A percentile compares a stretch with the other conserved stretches of the same genome.
phyloP scores from a whole-genome alignment of 2,329 filamentous ascomycete genomes.

The Lasiodiplodia gonubiensis region DNA sequence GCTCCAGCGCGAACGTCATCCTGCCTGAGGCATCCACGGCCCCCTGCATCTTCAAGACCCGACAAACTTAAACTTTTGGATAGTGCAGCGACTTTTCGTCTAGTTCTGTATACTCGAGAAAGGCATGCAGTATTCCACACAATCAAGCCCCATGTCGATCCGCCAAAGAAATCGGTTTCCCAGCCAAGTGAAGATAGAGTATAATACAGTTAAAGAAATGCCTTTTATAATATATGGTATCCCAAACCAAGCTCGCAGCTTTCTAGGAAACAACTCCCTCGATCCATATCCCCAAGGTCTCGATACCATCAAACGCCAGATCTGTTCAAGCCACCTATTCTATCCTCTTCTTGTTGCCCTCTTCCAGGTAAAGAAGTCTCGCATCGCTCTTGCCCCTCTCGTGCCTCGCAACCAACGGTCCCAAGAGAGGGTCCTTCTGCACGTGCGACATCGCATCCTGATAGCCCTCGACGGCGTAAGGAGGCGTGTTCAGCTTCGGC shows the following conservation, averaged over 20 bases:
- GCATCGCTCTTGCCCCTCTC: conserved; percentile 84
- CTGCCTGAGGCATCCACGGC: conserved; percentile 7
- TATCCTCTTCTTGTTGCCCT: conserved; percentile 93
- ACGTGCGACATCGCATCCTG: conserved; percentile 84
- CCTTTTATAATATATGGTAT: conserved; percentile 17
- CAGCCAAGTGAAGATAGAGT: not conserved
- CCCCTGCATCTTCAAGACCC: not conserved
- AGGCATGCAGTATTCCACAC: not conserved
- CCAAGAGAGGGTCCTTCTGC: conserved; percentile 80
- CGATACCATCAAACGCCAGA: conserved; percentile 18
- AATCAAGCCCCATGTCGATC: not conserved
- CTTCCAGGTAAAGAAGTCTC: conserved; percentile 83
- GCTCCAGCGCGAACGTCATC: conserved; percentile 19
- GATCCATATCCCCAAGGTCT: conserved; percentile 6
- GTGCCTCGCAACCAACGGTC: conserved; percentile 71
- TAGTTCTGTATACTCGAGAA: too few relatives aligned
- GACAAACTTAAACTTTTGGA: too few relatives aligned
- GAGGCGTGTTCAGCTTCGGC: conserved; percentile 91
- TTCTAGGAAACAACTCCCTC: conserved; percentile 11
- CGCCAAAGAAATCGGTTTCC: not conserved
- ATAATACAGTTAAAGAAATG: conserved; percentile 20
- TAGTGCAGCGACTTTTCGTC: too few relatives aligned
- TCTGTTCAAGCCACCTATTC: conserved; percentile 59
- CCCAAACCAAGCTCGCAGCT: conserved; percentile 17
- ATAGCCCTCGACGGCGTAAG: conserved; percentile 86